phyloP scores from a whole-genome alignment of 306 rosid species.

The Corylus americana region DNA sequence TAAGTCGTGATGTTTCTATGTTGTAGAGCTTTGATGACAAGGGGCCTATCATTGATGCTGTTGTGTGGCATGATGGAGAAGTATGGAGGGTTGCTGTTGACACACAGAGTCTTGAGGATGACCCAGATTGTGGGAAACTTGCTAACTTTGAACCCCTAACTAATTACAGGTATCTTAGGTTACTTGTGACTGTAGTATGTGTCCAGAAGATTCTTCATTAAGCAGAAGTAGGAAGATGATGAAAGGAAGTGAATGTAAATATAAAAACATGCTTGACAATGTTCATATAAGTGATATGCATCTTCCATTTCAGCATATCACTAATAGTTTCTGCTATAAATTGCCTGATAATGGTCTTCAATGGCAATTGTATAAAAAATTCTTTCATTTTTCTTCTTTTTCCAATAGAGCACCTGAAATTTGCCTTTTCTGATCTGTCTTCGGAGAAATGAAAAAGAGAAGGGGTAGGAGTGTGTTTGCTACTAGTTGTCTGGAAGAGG shows the following conservation, averaged over 20 bases:
- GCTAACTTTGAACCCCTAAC: conserved; percentile 80
- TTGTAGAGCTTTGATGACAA: conserved; percentile 81
- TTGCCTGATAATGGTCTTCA: not conserved
- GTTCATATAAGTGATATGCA: not conserved
- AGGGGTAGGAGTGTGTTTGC: not conserved
- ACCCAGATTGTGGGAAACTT: conserved; percentile 72
- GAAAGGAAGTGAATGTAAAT: not conserved
- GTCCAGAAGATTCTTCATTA: not conserved
- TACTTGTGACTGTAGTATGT: conserved; percentile 24
- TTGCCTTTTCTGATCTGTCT: not conserved
- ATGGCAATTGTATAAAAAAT: not conserved
- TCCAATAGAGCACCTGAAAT: not conserved
- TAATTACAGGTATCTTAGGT: conserved; percentile 69
- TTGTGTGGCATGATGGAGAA: conserved; percentile 98
- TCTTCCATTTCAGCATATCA: not conserved
- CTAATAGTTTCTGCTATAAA: not conserved
- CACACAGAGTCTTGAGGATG: conserved; percentile 84
- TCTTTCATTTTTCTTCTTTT: not conserved
- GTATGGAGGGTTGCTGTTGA: conserved; percentile 96
- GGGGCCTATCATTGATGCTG: conserved; percentile 90
- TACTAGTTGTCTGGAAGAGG: not conserved
- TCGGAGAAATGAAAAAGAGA: not conserved
- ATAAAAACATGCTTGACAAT: not conserved
- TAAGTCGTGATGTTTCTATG: conserved; percentile 32
- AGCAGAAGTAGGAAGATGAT: not conserved